Base-by-base conservation (phyloP, 345 rosid species). In the Clausena lansium region DNA sequence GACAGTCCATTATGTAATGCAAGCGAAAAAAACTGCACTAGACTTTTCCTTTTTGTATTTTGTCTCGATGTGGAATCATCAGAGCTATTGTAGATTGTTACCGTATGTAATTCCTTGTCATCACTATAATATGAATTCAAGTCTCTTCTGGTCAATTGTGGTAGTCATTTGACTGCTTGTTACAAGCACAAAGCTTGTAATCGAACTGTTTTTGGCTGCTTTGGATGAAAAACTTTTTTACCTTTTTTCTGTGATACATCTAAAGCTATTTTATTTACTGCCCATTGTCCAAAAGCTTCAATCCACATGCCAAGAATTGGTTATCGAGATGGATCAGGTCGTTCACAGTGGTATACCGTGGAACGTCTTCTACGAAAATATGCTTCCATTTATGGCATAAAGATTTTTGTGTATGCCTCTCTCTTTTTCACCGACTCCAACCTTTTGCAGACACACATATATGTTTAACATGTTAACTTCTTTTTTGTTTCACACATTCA, bases 281-380 rank as follows among this genome's bases (percentile, higher is more conserved):
- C 50, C 25, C n/a, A 27, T 76, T 76, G 69, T 33, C 73, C 35
- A 52, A 74, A 72, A 94, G 98, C 92, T 77, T 93, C 98, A 6
- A 85, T 95, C 25, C 95, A 95, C 89, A 90, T 95, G 98, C 98
- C 98, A 6, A 92, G 95, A 15, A 89, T 94, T 47, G 93, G 97
- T 35, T 91, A 91, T 78, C 89, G 76, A 82, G 97, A 90, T 73
- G 91, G 88, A 81, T 87, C 93, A 73, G 91, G 88, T 77, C 88
- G 89, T 28, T 88, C 97, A 9, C 94, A 87, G 78, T 94, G 98
- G 98, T 94, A 94, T 74, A 81, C 91, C 0, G 88, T 92, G 74
- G 97, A 94, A 79, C 97, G 97, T 27, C 94, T 94, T 71, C 93
- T 91, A 28, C 89, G 93, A 73, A 93, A 94, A 87, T 93, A 90